Evolutionary conservation across 2,329 filamentous ascomycete species (phyloP).

Genomic region (Trematosphaeria pertusa): DNA sequence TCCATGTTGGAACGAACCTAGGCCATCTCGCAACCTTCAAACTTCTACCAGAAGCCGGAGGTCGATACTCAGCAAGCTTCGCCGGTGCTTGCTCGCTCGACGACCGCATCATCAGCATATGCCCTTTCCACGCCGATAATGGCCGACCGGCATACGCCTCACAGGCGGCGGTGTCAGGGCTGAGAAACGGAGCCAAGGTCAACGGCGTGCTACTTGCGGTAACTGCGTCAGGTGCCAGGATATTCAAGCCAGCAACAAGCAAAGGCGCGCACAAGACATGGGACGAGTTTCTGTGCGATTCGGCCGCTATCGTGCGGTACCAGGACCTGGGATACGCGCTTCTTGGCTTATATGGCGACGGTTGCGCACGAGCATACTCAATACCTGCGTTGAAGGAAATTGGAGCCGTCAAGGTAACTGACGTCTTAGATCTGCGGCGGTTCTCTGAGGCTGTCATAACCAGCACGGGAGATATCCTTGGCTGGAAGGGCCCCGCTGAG

Average conservation of each 20-base stretch:
- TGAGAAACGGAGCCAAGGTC: conserved; percentile 75
- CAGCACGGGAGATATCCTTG: conserved; percentile 80
- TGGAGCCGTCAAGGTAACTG: conserved; percentile 66
- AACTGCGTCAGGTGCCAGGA: conserved; percentile 74
- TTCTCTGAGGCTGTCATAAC: conserved; percentile 74
- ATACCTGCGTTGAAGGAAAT: conserved; percentile 91
- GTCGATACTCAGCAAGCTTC: conserved; percentile 74
- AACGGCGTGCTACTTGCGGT: conserved; percentile 84
- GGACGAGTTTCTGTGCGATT: conserved; percentile 81
- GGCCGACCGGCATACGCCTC: conserved; percentile 80
- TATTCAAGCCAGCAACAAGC: conserved; percentile 82
- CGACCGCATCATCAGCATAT: conserved; percentile 74
- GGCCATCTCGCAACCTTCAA: conserved; percentile 91
- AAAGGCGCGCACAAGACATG: conserved; percentile 95
- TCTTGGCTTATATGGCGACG: conserved; percentile 84
- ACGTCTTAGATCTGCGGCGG: conserved; percentile 76
- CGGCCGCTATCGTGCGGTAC: conserved; percentile 77
- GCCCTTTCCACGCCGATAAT: conserved; percentile 78
- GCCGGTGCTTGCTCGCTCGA: conserved; percentile 73
- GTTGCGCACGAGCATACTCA: conserved; percentile 78
- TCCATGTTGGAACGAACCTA: conserved; percentile 86
- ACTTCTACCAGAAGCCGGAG: conserved; percentile 73
- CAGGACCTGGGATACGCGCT: conserved; percentile 79
- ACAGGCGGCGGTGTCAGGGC: conserved; percentile 74
- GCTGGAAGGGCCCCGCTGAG: conserved; percentile 89